Evolutionary conservation across 73 alveolate genomes (phyloP).

Genomic region (Tetrahymena thermophila): DNA sequence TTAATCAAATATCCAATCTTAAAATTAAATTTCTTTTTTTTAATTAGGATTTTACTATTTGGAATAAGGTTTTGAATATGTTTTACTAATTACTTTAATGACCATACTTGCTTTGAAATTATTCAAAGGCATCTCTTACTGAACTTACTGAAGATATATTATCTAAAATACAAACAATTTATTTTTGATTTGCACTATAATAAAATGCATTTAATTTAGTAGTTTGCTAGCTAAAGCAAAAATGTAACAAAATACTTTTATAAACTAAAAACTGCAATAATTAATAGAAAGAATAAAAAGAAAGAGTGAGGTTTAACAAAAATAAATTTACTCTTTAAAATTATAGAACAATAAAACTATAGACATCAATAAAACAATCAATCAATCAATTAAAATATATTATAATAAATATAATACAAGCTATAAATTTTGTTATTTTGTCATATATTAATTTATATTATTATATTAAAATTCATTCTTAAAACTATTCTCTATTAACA

Average conservation of each 20-base stretch:
- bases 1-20: neutral
- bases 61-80: neutral
- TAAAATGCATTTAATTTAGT: neutral
- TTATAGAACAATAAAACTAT: neutral
- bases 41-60: neutral
- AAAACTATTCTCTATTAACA: too few relatives aligned
- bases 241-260: neutral
- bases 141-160: neutral
- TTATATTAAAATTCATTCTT: too few relatives aligned
- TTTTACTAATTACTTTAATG: neutral
- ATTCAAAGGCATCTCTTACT: neutral
- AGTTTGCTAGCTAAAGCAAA: neutral
- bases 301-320: neutral
- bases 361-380: too few relatives aligned
- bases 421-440: neutral
- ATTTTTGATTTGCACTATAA: too few relatives aligned
- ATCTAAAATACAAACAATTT: neutral
- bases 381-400: neutral
- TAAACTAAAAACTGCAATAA: neutral
- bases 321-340: neutral
- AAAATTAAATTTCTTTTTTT: too few relatives aligned
- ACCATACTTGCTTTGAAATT: neutral
- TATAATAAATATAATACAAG: neutral
- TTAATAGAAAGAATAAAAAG: too few relatives aligned
- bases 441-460: neutral